phyloP scores from a whole-genome alignment of 768 basidiomycete species.

The Postia placenta region DNA sequence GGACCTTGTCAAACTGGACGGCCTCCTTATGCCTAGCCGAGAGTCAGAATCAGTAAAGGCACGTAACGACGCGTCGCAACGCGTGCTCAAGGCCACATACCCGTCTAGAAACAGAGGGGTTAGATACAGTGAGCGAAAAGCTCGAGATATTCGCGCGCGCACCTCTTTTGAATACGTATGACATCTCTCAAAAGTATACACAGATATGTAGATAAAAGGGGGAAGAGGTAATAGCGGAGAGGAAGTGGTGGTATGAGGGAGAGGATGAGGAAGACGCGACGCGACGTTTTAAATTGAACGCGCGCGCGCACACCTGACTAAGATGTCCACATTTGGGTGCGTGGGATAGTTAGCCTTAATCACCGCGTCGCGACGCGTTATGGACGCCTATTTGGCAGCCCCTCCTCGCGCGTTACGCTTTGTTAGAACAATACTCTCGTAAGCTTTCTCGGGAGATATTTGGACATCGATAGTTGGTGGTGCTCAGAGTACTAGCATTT shows the following conservation, averaged over 20 bases:
- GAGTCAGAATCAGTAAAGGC: slow-evolving; percentile 12
- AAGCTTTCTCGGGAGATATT: background rate
- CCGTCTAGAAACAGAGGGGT: slow-evolving; percentile 33
- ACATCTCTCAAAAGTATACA: slow-evolving; percentile 27
- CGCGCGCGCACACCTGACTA: slow-evolving; percentile 16
- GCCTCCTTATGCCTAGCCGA: slow-evolving; percentile 73
- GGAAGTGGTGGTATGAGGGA: slow-evolving; percentile 22
- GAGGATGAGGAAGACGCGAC: slow-evolving; percentile 19
- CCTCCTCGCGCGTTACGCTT: too few species aligned
- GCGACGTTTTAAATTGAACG: slow-evolving; percentile 19
- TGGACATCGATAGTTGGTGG: too few species aligned
- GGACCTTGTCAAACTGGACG: slow-evolving; percentile 89
- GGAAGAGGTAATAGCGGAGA: slow-evolving; percentile 9
- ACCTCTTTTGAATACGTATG: slow-evolving; percentile 57
- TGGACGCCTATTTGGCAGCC: slow-evolving; percentile 9
- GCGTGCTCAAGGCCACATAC: slow-evolving; percentile 34
- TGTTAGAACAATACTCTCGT: too few species aligned
- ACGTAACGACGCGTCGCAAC: slow-evolving; percentile 11
- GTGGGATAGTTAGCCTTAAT: slow-evolving; percentile 2
- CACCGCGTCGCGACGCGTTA: slow-evolving; percentile 19
- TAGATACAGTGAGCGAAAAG: slow-evolving; percentile 9
- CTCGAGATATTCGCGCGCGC: slow-evolving; percentile 14
- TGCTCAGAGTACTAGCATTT: too few species aligned
- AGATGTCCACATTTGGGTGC: slow-evolving; percentile 5
- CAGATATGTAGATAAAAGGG: slow-evolving; percentile 2